Evolutionary conservation across 2,329 filamentous ascomycete genomes (phyloP), one percentile per base, ranked within the genome.

Genomic region (Byssothecium circinans): DNA sequence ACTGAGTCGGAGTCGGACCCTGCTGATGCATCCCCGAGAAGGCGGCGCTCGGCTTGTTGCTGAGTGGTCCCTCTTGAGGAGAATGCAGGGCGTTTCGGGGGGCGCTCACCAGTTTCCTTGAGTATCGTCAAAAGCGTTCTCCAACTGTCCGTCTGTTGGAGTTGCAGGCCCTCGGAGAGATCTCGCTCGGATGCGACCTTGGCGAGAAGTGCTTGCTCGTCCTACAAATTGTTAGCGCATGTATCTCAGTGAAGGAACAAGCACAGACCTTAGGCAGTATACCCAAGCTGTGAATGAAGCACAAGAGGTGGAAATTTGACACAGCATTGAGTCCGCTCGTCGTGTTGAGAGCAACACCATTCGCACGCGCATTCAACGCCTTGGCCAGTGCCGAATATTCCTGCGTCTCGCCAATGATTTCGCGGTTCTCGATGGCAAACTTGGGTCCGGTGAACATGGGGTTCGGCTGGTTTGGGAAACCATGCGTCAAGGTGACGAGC

Each of bases 91-190:
- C 79, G 88, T 81, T 94, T 95, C 74, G 85, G 86, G 83, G 87
- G 84, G 84, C 87, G 87, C 88, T 96, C 91, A 95, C 91, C 90
- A 82, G 89, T 91, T 84, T 91, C 88, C 85, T 94, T 85, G 76
- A 97, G 83, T 71, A 99, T 95, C 72, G 88, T 87, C 75, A 92
- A 81, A 67, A 99, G 81, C 50, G 90, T 97, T 73, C 91, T 88
- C 94, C 94, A 99, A 66, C 94, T 94, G 67, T 87, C 82, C 62
- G 88, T 91, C 62, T 90, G 87, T 73, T 91, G 84, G 60, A 99
- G 81, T 68, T 94, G 86, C 67, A 90, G 85, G 51, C 86, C 86
- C 60, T 95, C 88, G 52, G 86, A 83, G 47, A 89, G 81, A 71
- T 95, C 88, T 67, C 92, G 88, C 50, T 83, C 83, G 35, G 85